These are phyloP conservation scores for Sphaerostilbella broomeana DNA, from an alignment of 2,329 filamentous ascomycete species.

Conservation along the genomic window DNA sequence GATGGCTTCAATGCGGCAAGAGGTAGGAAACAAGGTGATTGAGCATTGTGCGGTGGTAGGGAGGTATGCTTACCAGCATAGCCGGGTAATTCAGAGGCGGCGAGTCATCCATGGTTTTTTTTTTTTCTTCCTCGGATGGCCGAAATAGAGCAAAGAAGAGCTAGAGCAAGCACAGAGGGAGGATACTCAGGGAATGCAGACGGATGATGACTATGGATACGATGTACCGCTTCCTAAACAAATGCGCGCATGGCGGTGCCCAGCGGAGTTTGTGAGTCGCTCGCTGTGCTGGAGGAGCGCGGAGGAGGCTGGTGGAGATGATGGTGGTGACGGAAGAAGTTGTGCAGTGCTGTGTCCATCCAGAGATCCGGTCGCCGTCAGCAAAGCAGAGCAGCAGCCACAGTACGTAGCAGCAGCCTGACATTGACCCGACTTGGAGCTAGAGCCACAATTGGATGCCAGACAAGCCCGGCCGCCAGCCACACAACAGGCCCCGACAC, in stretches of 20 bases:
- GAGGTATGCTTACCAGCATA: conserved; percentile 67
- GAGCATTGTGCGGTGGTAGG: not conserved
- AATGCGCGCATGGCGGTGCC: conserved; percentile 18
- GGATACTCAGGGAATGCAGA: not conserved
- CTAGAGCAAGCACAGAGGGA: not conserved
- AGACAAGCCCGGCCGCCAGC: too few species aligned
- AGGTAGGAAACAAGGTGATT: conserved; percentile 1
- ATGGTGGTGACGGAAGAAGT: conserved; percentile 4
- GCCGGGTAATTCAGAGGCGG: conserved; percentile 86
- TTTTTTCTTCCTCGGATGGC: not conserved
- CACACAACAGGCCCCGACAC: too few species aligned
- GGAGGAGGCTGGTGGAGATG: conserved; percentile 4
- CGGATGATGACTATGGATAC: conserved; percentile 16
- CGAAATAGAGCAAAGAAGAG: not conserved
- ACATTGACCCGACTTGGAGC: too few species aligned
- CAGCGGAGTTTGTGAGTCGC: not conserved
- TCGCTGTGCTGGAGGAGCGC: conserved; percentile 2
- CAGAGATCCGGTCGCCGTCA: too few species aligned
- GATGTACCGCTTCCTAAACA: conserved; percentile 12
- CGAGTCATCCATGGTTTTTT: conserved; percentile 38
- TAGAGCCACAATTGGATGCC: too few species aligned
- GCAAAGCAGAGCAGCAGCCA: too few species aligned
- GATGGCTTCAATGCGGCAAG: not conserved
- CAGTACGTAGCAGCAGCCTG: too few species aligned
- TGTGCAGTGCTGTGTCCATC: conserved; percentile 1